phyloP scores from a whole-genome alignment of 2,329 filamentous ascomycete species.

The Fusarium anguioides region DNA sequence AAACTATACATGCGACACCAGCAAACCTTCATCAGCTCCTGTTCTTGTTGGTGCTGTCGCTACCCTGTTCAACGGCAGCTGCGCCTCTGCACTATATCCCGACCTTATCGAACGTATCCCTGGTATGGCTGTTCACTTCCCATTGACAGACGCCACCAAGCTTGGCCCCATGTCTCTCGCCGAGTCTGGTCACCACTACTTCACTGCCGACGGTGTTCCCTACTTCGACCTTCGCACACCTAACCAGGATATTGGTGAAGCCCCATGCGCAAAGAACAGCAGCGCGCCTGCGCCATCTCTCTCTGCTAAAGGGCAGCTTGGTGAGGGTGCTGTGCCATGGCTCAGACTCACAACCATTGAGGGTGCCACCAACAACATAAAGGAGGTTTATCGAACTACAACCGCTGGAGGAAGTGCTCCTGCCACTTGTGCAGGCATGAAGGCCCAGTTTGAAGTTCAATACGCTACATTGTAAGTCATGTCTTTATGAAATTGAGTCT shows the following conservation, averaged over 20 bases:
- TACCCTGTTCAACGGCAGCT: constrained; percentile 88
- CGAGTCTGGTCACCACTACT: constrained; percentile 84
- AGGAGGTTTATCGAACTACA: constrained; percentile 83
- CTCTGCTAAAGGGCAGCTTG: constrained; percentile 68
- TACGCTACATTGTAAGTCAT: constrained; percentile 84
- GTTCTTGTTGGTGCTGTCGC: constrained; percentile 78
- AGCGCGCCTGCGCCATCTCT: constrained; percentile 70
- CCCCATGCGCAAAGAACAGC: constrained; percentile 70
- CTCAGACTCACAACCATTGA: constrained; percentile 72
- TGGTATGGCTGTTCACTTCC: constrained; percentile 74
- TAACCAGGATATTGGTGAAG: constrained; percentile 65
- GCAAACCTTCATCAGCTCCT: constrained; percentile 70
- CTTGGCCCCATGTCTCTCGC: constrained; percentile 69
- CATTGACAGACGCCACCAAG: constrained; percentile 58
- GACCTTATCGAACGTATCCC: constrained; percentile 74
- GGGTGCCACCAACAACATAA: constrained; percentile 69
- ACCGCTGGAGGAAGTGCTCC: constrained; percentile 86
- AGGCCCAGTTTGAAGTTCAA: constrained; percentile 74
- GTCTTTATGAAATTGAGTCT: background rate
- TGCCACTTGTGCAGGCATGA: constrained; percentile 74
- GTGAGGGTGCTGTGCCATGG: constrained; percentile 81
- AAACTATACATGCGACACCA: constrained; percentile 87
- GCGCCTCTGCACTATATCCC: constrained; percentile 76
- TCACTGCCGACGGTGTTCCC: constrained; percentile 75
- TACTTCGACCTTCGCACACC: constrained; percentile 81